Evolutionary conservation across 306 rosid genomes (phyloP).

Genomic region (Elaeagnus macrophylla): DNA sequence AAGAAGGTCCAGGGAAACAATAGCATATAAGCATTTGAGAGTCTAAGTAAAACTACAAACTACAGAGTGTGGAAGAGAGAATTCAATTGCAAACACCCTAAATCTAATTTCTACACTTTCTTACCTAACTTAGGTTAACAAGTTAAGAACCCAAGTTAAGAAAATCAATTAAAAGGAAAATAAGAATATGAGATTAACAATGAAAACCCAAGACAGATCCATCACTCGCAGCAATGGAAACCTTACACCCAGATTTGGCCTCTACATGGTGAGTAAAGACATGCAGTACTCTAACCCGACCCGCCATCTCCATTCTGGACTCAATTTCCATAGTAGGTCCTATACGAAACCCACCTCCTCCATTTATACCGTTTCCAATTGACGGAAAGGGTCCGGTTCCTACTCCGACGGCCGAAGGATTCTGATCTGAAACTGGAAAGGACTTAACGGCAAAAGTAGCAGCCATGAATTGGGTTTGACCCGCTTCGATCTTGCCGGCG

Average conservation of each 20-base stretch:
- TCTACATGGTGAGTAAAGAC: constrained; percentile 24
- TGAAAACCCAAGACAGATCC: background rate
- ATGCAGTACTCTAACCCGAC: constrained; percentile 68
- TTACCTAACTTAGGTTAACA: no score
- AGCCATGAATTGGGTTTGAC: constrained; percentile 59
- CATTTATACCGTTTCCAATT: no score
- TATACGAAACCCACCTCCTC: constrained; percentile 23
- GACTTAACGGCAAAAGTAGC: constrained; percentile 71
- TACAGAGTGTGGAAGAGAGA: no score
- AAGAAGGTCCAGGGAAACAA: no score
- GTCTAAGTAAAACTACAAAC: no score
- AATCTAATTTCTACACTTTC: no score
- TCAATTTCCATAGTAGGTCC: constrained; percentile 66
- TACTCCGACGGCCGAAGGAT: background rate
- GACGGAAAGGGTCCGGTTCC: background rate
- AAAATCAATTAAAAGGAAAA: no score
- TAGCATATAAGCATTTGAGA: no score
- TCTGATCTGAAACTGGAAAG: constrained; percentile 25
- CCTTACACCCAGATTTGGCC: background rate
- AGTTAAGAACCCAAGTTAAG: no score
- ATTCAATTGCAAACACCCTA: no score
- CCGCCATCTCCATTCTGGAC: constrained; percentile 55
- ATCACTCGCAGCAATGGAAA: background rate
- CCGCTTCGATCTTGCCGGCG: constrained; percentile 65
- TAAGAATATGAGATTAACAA: background rate